phyloP scores from a whole-genome alignment of 106 monocot genomes.

The Gastrodia elata region DNA sequence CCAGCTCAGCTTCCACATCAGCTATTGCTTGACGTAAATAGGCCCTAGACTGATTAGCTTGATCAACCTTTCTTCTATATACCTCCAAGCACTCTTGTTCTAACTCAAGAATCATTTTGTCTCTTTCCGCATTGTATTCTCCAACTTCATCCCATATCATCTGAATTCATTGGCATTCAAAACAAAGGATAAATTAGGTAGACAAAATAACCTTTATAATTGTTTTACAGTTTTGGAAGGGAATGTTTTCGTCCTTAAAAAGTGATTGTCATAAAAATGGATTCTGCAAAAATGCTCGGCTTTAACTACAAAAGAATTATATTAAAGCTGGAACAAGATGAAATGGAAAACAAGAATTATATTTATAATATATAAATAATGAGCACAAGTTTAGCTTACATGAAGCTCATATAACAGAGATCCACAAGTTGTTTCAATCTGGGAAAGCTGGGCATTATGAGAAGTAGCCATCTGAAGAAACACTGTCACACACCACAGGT shows the following conservation, averaged over 20 bases:
- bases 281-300: too few relatives aligned
- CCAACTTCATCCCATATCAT: slow-evolving; percentile 86
- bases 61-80: slow-evolving; percentile 52
- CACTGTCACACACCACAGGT: background rate
- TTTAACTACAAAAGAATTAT: background rate
- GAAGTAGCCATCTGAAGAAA: slow-evolving; percentile 5
- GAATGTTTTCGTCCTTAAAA: background rate
- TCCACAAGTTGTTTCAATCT: slow-evolving; percentile 18
- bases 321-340: slow-evolving; percentile 3
- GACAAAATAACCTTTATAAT: background rate
- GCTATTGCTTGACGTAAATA: slow-evolving; percentile 50
- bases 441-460: slow-evolving; percentile 7
- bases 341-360: background rate
- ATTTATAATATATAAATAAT: background rate
- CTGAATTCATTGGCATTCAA: slow-evolving; percentile 25
- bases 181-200: background rate
- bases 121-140: slow-evolving; percentile 58
- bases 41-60: slow-evolving; percentile 40
- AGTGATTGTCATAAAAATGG: background rate
- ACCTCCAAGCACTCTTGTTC: slow-evolving; percentile 67
- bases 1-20: slow-evolving; percentile 54
- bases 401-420: slow-evolving; percentile 18
- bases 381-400: background rate
- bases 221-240: background rate
- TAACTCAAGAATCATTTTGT: slow-evolving; percentile 54